These are phyloP conservation scores for Thielaviopsis populi DNA, from an alignment of 2,329 filamentous ascomycete genomes.

Conservation along the genomic window DNA sequence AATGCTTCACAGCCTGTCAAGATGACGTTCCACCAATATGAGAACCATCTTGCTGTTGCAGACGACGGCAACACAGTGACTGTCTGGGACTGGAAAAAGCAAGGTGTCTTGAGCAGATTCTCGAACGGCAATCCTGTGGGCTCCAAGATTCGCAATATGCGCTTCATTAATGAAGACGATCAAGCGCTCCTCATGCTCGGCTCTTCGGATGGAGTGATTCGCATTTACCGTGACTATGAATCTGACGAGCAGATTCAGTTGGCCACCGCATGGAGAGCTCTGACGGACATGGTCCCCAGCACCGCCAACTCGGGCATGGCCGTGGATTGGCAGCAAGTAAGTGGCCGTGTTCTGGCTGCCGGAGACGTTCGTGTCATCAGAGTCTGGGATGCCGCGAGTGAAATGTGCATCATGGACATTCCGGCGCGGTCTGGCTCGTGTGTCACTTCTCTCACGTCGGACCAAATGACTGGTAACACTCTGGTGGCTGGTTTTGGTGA, in stretches of 20 bases:
- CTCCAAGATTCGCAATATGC: slow-evolving; percentile 84
- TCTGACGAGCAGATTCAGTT: slow-evolving; percentile 61
- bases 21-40: slow-evolving; percentile 95
- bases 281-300: slow-evolving; percentile 86
- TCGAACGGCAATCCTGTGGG: slow-evolving; percentile 87
- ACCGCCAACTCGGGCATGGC: slow-evolving; percentile 92
- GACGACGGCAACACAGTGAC: slow-evolving; percentile 84
- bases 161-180: slow-evolving; percentile 97
- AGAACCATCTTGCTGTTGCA: slow-evolving; percentile 84
- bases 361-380: slow-evolving; percentile 91
- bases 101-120: slow-evolving; percentile 63
- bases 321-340: slow-evolving; percentile 98
- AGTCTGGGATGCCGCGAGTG: slow-evolving; percentile 88
- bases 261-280: slow-evolving; percentile 76
- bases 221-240: slow-evolving; percentile 88
- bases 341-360: slow-evolving; percentile 83
- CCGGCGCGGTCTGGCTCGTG: slow-evolving; percentile 88
- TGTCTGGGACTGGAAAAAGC: slow-evolving; percentile 85
- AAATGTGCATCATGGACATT: slow-evolving; percentile 87
- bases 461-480: slow-evolving; percentile 93
- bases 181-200: slow-evolving; percentile 89
- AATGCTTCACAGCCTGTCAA: slow-evolving; percentile 81
- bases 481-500: slow-evolving; percentile 96
- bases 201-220: slow-evolving; percentile 85
- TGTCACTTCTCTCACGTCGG: slow-evolving; percentile 87